Evolutionary conservation across 768 basidiomycete species (phyloP).

Genomic region (Mycena metata): DNA sequence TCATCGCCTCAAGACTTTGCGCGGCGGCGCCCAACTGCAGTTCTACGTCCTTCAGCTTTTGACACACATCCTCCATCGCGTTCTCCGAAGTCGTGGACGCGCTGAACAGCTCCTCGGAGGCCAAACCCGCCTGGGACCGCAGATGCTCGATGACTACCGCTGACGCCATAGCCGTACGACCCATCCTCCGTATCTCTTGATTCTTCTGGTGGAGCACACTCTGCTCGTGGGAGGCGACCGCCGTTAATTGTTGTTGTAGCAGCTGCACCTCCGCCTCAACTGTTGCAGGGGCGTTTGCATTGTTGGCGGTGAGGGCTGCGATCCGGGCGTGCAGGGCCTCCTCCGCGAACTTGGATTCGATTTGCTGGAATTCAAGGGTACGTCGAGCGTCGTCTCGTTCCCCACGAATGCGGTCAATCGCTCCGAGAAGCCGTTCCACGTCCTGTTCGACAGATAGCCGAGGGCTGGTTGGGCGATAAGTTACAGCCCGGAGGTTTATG

Average conservation of each 20-base stretch:
- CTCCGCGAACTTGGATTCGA: constrained; percentile 74
- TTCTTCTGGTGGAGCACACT: constrained; percentile 44
- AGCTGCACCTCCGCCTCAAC: constrained; percentile 49
- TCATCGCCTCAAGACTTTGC: constrained; percentile 53
- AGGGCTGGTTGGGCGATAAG: constrained; percentile 9
- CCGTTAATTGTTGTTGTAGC: constrained; percentile 40
- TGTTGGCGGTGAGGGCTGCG: constrained; percentile 40
- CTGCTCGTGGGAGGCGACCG: constrained; percentile 33
- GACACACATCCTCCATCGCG: constrained; percentile 41
- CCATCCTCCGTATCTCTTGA: constrained; percentile 49
- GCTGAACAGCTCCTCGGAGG: constrained; percentile 28
- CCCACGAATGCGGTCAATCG: constrained; percentile 74
- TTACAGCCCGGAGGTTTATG: constrained; percentile 1
- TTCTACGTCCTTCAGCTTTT: constrained; percentile 48
- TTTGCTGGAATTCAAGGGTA: constrained; percentile 76
- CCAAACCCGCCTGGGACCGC: constrained; percentile 45
- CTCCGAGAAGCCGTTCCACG: constrained; percentile 69
- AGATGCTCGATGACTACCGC: constrained; percentile 57
- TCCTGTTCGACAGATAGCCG: constrained; percentile 48
- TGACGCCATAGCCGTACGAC: constrained; percentile 51
- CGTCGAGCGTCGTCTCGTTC: constrained; percentile 76
- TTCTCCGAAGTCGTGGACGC: constrained; percentile 36
- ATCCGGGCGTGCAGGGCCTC: constrained; percentile 71
- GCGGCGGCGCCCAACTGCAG: constrained; percentile 49
- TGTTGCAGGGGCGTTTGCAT: constrained; percentile 28